Evolutionary conservation across 331 rosid species (phyloP).

Genomic region (Malus hybrid): DNA sequence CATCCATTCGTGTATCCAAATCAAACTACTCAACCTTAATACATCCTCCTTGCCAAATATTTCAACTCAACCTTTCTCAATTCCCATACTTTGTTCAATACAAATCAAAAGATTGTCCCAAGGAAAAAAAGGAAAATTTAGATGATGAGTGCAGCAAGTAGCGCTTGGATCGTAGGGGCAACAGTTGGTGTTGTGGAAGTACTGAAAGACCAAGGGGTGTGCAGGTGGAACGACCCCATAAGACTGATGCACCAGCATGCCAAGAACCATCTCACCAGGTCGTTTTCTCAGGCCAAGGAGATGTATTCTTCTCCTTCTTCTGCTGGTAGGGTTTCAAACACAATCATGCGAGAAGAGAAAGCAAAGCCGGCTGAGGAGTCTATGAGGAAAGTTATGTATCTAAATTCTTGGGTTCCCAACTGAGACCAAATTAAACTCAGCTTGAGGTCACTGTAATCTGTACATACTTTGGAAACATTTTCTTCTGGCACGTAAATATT

Average conservation of each 20-base stretch:
- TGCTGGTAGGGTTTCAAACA: background rate
- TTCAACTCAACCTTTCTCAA: background rate
- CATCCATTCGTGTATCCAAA: background rate
- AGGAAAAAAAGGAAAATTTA: background rate
- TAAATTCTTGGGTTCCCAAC: conserved; percentile 2
- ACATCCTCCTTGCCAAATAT: too few relatives aligned
- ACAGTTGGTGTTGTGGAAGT: conserved; percentile 9
- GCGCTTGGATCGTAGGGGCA: conserved; percentile 16
- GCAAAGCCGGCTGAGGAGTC: background rate
- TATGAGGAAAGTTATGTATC: background rate
- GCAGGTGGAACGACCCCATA: conserved; percentile 5
- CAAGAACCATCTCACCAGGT: background rate
- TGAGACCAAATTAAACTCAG: background rate
- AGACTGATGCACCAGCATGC: background rate
- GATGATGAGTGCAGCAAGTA: conserved; percentile 5
- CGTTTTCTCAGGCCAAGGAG: background rate
- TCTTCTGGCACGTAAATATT: background rate
- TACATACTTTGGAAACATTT: background rate
- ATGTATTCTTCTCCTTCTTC: background rate
- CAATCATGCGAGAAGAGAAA: background rate
- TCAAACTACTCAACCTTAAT: background rate
- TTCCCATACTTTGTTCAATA: background rate
- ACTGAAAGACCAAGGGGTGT: conserved; percentile 17
- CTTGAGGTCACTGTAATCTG: background rate
- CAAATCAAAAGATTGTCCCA: background rate